Conservation (phyloP, 202 grass and related monocot genomes). For the Carex sylvatica region DNA sequence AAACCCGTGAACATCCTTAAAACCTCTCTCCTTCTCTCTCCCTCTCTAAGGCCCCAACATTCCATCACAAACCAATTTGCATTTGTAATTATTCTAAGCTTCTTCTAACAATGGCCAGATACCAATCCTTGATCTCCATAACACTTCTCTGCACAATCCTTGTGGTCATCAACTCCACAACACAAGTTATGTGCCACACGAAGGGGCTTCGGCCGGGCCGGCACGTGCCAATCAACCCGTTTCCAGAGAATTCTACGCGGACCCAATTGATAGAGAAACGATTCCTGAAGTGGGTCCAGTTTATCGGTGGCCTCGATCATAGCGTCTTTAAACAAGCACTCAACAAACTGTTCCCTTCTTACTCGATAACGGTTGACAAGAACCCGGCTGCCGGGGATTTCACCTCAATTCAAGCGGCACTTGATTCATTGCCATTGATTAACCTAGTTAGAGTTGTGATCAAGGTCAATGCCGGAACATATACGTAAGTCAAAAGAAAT, state of each 20-base stretch:
- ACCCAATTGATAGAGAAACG: conserved; percentile 46
- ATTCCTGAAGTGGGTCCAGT: conserved; percentile 77
- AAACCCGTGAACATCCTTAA: conserved; percentile 57
- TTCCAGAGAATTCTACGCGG: conserved; percentile 52
- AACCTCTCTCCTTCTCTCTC: conserved; percentile 24
- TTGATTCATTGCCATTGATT: conserved; percentile 69
- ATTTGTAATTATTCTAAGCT: neutral
- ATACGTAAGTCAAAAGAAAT: conserved; percentile 50
- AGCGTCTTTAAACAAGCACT: conserved; percentile 47
- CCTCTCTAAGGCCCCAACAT: conserved; percentile 8
- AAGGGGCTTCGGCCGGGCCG: conserved; percentile 42
- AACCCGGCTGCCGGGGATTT: conserved; percentile 58
- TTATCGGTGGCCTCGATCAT: conserved; percentile 59
- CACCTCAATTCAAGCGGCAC: conserved; percentile 73
- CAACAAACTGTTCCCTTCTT: conserved; percentile 49
- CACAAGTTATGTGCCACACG: conserved; percentile 45
- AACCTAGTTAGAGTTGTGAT: conserved; percentile 78
- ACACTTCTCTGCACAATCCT: conserved; percentile 10
- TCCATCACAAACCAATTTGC: conserved; percentile 22
- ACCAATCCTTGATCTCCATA: conserved; percentile 12
- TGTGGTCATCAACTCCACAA: conserved; percentile 10
- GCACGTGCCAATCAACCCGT: conserved; percentile 21
- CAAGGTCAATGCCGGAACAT: conserved; percentile 72
- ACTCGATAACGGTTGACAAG: conserved; percentile 62
- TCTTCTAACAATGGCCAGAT: conserved; percentile 22